These are phyloP conservation scores for Cucumis melo DNA, from an alignment of 306 rosid species.

Conservation along the genomic window DNA sequence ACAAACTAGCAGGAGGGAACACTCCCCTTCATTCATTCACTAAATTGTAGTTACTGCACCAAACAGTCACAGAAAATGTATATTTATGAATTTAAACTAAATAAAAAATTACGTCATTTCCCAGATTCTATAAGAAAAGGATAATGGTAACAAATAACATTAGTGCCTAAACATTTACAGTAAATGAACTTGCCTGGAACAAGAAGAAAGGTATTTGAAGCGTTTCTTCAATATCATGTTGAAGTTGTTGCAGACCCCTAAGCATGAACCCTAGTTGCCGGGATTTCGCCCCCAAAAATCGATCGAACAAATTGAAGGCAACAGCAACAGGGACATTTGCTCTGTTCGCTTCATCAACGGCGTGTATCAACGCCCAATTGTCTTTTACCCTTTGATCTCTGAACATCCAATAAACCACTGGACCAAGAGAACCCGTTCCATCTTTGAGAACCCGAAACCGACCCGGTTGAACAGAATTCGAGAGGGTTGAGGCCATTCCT, in stretches of 20 bases:
- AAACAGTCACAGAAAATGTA: neutral
- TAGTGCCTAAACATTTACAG: neutral
- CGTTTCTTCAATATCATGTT: conserved; percentile 25
- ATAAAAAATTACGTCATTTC: neutral
- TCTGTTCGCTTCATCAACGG: conserved; percentile 58
- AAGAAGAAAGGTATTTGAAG: conserved; percentile 65
- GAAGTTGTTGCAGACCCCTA: conserved; percentile 52
- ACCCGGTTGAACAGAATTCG: conserved; percentile 26
- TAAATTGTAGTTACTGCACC: neutral
- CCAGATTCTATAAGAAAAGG: neutral
- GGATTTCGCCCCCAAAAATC: conserved; percentile 68
- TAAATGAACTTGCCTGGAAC: conserved; percentile 31
- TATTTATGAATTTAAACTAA: neutral
- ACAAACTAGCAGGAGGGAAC: neutral
- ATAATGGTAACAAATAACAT: neutral
- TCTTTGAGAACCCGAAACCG: conserved; percentile 49
- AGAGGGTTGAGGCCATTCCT: conserved; percentile 23
- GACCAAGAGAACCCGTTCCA: conserved; percentile 31
- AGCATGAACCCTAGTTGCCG: conserved; percentile 91
- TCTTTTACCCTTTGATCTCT: conserved; percentile 78
- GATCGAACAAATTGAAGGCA: conserved; percentile 76
- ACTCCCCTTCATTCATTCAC: neutral
- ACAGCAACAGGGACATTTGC: conserved; percentile 60
- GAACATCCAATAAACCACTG: conserved; percentile 94
- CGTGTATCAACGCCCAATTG: conserved; percentile 91